Evolutionary conservation across 257 asterid genomes (phyloP).

Genomic region (Schizonepeta tenuifolia): DNA sequence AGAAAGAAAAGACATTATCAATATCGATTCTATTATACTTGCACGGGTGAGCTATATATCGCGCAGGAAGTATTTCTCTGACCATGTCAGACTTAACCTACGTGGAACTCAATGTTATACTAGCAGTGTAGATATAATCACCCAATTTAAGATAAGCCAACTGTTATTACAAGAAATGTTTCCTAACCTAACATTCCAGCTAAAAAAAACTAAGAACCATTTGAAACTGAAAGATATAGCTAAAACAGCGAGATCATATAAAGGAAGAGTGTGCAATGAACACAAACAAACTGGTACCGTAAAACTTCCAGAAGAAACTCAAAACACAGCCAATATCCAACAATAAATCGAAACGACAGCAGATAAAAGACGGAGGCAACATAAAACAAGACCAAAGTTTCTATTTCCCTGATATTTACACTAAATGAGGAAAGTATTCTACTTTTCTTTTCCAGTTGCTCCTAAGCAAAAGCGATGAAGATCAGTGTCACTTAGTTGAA

Average conservation of each 20-base stretch:
- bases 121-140: neutral
- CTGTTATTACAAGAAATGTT: neutral
- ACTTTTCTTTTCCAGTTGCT: no score
- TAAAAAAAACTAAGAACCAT: neutral
- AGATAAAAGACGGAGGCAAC: neutral
- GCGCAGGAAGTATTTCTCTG: neutral
- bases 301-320: neutral
- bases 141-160: neutral
- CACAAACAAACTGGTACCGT: neutral
- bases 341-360: neutral
- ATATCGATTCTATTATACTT: neutral
- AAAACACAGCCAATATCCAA: neutral
- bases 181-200: neutral
- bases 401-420: neutral
- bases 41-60: neutral
- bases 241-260: neutral
- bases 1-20: neutral
- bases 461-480: neutral
- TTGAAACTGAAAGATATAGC: neutral
- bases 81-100: neutral
- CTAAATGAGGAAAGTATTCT: no score
- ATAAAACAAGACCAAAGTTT: neutral
- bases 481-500: neutral
- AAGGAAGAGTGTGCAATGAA: neutral
- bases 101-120: neutral